These are phyloP conservation scores for Saccharomycopsis selenospora DNA, from an alignment of 805 yeast species.

Conservation along the genomic window DNA sequence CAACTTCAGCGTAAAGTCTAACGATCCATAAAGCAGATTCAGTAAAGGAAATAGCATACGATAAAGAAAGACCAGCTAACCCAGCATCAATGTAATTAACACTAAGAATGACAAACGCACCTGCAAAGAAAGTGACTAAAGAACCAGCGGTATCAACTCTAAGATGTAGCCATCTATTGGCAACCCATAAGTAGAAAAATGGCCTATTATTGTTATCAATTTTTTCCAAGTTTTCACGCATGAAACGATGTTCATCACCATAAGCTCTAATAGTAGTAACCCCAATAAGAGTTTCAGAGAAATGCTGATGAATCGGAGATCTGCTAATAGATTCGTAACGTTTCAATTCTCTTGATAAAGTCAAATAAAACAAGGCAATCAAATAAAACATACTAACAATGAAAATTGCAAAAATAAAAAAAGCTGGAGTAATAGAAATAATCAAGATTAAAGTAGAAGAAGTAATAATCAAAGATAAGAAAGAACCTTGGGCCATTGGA, in stretches of 20 bases:
- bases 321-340: conserved; percentile 85
- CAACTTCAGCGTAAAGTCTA: conserved; percentile 81
- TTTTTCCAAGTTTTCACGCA: conserved; percentile 68
- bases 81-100: conserved; percentile 77
- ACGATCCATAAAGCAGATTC: conserved; percentile 90
- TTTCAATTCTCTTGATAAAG: conserved; percentile 85
- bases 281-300: conserved; percentile 88
- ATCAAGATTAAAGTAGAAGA: conserved; percentile 66
- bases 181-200: conserved; percentile 90
- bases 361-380: conserved; percentile 70
- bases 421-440: conserved; percentile 75
- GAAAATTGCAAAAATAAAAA: conserved; percentile 65
- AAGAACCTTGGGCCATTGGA: conserved; percentile 67
- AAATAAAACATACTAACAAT: conserved; percentile 54
- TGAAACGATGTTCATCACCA: conserved; percentile 82
- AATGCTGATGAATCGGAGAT: conserved; percentile 95
- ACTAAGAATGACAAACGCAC: conserved; percentile 64
- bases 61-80: conserved; percentile 87
- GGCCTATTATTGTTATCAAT: conserved; percentile 87
- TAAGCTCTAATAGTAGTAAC: conserved; percentile 93
- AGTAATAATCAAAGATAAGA: conserved; percentile 60
- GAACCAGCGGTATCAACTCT: conserved; percentile 84
- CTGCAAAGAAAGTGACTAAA: conserved; percentile 70
- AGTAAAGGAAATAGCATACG: conserved; percentile 85
- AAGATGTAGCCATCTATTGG: conserved; percentile 88